Evolutionary conservation across 305 asterid genomes (phyloP), one percentile per base, ranked within the genome.

Genomic region (Fraxinus nigra): DNA sequence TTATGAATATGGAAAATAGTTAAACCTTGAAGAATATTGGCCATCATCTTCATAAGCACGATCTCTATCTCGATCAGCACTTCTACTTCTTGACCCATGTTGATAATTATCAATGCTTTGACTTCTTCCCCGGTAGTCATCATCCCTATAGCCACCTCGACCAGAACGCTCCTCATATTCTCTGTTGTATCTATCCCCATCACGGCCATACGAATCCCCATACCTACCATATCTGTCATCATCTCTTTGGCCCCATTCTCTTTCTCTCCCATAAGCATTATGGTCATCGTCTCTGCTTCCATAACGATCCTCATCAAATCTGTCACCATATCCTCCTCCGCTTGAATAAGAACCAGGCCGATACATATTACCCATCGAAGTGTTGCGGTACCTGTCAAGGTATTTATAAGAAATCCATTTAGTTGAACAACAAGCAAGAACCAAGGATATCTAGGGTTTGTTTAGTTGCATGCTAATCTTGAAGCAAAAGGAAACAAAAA

Each of bases 21-120:
- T 86, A 81, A 80, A 96, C 99, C 99, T 93, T 77, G 95, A 90
- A 80, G 97, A 89, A 82, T 93, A 90, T 81, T 93, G 99, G 70
- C 91, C 92, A 86, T 96, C 98, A 77, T 93, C 94, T 79, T 92
- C 99, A 87, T 85, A 88, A 80, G 87, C 84, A 80, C 85, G 87
- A 72, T 87, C 91, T 76, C 89, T 85, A 78, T 93, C 94, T 78
- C 78, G 89, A 75, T 94, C 99, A 83, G 92, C 92, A 88, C 97
- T 93, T 89, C 92, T 92, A 87, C 98, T 89, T 89, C 97, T 93
- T 77, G 97, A 87, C 18, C 90, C 93, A 87, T 89, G 84, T 75
- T 83, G 89, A 84, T 91, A 85, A 72, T 87, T 91, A 87, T 95
- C 96, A 72, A 35, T 38, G 76, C 83, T 89, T 78, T 35, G 93